Evolutionary conservation across 345 rosid species (phyloP).

Genomic region (Microcos paniculata): DNA sequence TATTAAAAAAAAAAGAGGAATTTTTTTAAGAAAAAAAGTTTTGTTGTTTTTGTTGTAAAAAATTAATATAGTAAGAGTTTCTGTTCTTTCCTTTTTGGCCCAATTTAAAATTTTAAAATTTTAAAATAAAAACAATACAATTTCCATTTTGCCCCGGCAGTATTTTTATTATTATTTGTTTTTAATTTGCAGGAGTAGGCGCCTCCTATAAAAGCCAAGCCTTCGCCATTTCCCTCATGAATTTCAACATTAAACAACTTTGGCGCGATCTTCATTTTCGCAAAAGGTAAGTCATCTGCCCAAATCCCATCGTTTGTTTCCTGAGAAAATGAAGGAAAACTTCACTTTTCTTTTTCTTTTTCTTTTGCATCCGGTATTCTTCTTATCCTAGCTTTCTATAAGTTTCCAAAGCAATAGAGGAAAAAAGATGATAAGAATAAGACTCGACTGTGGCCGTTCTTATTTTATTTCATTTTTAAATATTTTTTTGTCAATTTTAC

Average conservation of each 20-base stretch:
- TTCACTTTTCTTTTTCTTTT: background rate
- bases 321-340: background rate
- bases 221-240: slow-evolving; percentile 4
- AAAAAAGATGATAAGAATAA: too few species aligned
- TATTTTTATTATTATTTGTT: background rate
- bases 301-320: background rate
- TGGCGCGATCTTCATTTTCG: slow-evolving; percentile 15
- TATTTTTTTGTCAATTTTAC: background rate
- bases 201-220: background rate
- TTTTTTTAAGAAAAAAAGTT: too few species aligned
- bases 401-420: too few species aligned
- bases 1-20: too few species aligned
- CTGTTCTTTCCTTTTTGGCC: too few species aligned
- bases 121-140: too few species aligned
- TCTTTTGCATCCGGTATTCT: background rate
- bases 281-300: background rate
- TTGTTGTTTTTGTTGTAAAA: too few species aligned
- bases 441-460: background rate
- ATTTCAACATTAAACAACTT: background rate
- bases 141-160: background rate
- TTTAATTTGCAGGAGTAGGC: too few species aligned
- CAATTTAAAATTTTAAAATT: too few species aligned
- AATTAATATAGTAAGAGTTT: too few species aligned
- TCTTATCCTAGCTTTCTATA: too few species aligned
- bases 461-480: background rate